These are phyloP conservation scores for Trametes versicolor DNA, from an alignment of 1,284 basidiomycete species.

Conservation along the genomic window DNA sequence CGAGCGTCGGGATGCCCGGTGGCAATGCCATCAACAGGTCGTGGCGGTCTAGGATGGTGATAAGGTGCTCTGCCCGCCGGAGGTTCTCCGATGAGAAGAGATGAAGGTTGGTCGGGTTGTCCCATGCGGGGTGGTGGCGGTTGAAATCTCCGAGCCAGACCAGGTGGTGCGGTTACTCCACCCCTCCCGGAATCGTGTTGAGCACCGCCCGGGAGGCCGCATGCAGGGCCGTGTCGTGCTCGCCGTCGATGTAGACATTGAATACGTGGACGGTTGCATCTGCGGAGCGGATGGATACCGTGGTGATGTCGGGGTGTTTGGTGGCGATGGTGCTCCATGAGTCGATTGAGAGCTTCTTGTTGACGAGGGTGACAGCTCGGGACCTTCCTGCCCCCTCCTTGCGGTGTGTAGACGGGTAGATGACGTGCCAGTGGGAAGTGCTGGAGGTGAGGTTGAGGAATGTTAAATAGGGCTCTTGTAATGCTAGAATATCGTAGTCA, in stretches of 20 bases:
- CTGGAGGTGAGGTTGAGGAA: constrained; percentile 26
- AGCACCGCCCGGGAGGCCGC: constrained; percentile 17
- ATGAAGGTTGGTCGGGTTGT: constrained; percentile 48
- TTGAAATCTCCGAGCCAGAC: no score
- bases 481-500: constrained; percentile 42
- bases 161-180: neutral
- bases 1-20: constrained; percentile 41
- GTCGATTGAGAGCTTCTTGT: constrained; percentile 38
- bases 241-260: constrained; percentile 51
- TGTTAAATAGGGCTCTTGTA: constrained; percentile 50
- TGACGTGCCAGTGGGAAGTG: constrained; percentile 36
- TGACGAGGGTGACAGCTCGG: constrained; percentile 45
- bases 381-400: constrained; percentile 10
- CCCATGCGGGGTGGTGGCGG: constrained; percentile 59
- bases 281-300: constrained; percentile 33
- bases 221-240: constrained; percentile 35
- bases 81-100: constrained; percentile 44
- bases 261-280: constrained; percentile 37
- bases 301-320: constrained; percentile 41
- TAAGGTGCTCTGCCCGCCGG: constrained; percentile 33
- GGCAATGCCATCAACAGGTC: constrained; percentile 44
- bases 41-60: constrained; percentile 33
- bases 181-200: neutral
- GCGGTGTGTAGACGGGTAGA: constrained; percentile 41
- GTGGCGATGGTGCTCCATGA: constrained; percentile 39